phyloP scores from a whole-genome alignment of 2,329 filamentous ascomycete species.

The Cercospora sojina region DNA sequence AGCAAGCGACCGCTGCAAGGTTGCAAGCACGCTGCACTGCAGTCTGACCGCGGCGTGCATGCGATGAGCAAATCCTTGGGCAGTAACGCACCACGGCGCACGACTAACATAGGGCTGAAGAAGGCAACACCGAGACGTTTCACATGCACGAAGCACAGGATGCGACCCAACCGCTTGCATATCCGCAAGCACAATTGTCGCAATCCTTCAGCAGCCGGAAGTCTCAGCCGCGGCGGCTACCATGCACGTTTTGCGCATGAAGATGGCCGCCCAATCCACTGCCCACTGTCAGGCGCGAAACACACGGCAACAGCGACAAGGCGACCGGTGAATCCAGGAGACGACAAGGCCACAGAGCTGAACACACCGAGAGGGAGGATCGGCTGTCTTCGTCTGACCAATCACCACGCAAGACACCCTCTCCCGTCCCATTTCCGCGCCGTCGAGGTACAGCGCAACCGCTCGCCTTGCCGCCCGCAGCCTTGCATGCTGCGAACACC shows the following conservation, averaged over 20 bases:
- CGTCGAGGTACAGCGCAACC: neutral
- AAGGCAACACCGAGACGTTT: neutral
- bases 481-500: neutral
- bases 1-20: neutral
- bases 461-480: neutral
- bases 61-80: neutral
- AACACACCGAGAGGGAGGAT: neutral
- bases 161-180: neutral
- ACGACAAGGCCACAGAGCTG: neutral
- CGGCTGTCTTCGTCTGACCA: neutral
- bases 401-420: neutral
- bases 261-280: neutral
- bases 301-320: neutral
- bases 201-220: neutral
- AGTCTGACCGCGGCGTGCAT: neutral
- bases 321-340: neutral
- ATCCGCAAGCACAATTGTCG: neutral
- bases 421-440: neutral
- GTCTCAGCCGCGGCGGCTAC: neutral
- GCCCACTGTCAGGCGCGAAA: neutral
- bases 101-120: neutral
- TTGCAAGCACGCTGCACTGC: neutral
- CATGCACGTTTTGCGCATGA: neutral
- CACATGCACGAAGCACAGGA: neutral
- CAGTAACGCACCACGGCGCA: neutral